phyloP scores from a whole-genome alignment of 202 grass and related monocot genomes.

The Setaria italica region DNA sequence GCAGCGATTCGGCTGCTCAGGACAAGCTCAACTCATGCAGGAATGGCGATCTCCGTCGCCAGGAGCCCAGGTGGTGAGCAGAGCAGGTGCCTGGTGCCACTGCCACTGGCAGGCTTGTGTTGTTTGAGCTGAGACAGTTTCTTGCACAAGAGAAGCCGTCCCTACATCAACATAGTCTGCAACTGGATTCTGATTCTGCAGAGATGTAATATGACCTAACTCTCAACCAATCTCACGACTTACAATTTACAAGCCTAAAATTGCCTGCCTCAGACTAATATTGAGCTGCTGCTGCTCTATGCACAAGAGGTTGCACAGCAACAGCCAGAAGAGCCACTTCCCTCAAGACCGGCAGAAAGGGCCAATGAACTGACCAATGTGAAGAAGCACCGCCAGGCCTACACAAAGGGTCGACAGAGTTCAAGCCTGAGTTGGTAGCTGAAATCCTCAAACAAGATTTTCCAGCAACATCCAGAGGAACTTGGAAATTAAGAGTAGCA shows the following conservation, averaged over 20 bases:
- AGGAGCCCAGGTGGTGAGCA: not conserved
- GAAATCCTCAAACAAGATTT: not conserved
- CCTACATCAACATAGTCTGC: not conserved
- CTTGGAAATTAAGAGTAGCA: slow-evolving; percentile 32
- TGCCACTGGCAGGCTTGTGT: not conserved
- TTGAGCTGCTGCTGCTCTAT: not conserved
- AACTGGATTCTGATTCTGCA: not conserved
- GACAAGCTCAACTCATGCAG: not conserved
- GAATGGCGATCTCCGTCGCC: not conserved
- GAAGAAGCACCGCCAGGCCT: not conserved
- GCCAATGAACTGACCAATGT: slow-evolving; percentile 6
- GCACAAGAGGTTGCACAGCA: not conserved
- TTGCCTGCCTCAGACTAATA: slow-evolving; percentile 33
- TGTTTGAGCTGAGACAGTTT: not conserved
- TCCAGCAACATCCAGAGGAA: not conserved
- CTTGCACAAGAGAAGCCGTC: not conserved
- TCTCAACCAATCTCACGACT: not conserved
- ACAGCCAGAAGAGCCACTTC: not conserved
- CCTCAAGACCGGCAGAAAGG: not conserved
- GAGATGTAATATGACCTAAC: not conserved
- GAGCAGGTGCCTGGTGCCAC: not conserved
- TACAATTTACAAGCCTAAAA: slow-evolving; percentile 22
- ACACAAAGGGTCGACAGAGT: not conserved
- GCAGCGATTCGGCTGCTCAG: not conserved
- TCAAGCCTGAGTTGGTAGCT: slow-evolving; percentile 14